A percentile compares a stretch with the other conserved stretches of the same genome.
Conservation (phyloP, 192 early-diverging fungal genomes). For the Dissophora ornata region DNA sequence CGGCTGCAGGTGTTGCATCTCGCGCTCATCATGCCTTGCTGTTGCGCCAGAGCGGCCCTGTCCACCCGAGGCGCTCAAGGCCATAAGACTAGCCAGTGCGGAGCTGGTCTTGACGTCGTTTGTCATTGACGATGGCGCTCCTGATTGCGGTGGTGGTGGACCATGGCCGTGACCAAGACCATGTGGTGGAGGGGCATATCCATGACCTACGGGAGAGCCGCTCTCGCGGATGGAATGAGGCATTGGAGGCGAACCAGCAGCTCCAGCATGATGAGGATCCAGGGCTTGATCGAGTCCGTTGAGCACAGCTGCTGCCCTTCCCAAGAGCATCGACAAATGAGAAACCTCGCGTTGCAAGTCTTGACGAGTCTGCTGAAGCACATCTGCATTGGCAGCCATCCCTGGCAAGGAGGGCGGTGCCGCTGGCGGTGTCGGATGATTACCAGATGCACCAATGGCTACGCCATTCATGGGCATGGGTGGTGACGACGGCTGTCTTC, state of each 20-base stretch:
- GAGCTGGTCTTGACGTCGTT: slow-evolving; percentile 37
- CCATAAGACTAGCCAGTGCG: slow-evolving; percentile 34
- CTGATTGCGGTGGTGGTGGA: slow-evolving; percentile 10
- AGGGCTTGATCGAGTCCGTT: slow-evolving; percentile 64
- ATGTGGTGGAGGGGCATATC: slow-evolving; percentile 17
- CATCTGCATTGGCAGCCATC: slow-evolving; percentile 42
- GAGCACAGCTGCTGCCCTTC: slow-evolving; percentile 64
- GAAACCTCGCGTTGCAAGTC: slow-evolving; percentile 67
- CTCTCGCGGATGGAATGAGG: slow-evolving; percentile 28
- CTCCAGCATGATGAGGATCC: slow-evolving; percentile 38
- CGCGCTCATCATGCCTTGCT: slow-evolving; percentile 27
- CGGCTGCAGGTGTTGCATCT: slow-evolving; percentile 31
- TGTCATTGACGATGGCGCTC: slow-evolving; percentile 1
- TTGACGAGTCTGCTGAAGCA: slow-evolving; percentile 65
- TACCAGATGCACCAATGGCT: slow-evolving; percentile 17
- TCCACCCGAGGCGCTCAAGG: slow-evolving; percentile 24
- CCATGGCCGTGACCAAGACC: slow-evolving; percentile 17
- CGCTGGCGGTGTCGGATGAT: slow-evolving; percentile 12
- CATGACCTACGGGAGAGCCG: slow-evolving; percentile 32
- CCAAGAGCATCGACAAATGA: slow-evolving; percentile 62
- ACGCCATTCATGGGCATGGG: slow-evolving; percentile 36
- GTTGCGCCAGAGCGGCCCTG: slow-evolving; percentile 8
- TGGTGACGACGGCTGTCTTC: slow-evolving; percentile 39
- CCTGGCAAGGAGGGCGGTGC: slow-evolving; percentile 12
- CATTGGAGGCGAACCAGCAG: slow-evolving; percentile 30